Evolutionary conservation across 164 flowering plant genomes (phyloP).

Genomic region (Nymphaea thermarum): DNA sequence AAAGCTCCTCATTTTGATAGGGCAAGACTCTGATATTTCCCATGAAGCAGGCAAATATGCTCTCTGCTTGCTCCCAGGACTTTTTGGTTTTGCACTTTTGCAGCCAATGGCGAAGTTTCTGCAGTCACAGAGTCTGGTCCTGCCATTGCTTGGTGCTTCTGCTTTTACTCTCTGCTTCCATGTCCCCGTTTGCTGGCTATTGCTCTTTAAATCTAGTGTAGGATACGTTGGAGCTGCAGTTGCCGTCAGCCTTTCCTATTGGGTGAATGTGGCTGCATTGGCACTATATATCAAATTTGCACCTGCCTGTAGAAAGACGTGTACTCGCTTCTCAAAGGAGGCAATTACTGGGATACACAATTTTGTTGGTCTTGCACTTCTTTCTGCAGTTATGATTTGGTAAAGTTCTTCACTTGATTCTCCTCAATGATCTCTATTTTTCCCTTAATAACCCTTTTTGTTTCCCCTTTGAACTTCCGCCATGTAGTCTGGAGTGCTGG

Average conservation of each 20-base stretch:
- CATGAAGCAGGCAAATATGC: conserved; percentile 35
- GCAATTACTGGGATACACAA: conserved; percentile 38
- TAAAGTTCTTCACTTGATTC: conserved; percentile 3
- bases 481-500: conserved; percentile 70
- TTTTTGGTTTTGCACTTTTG: conserved; percentile 34
- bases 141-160: conserved; percentile 33
- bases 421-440: neutral
- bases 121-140: conserved; percentile 34
- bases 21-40: conserved; percentile 47
- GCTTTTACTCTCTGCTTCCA: conserved; percentile 21
- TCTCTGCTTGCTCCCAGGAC: conserved; percentile 32
- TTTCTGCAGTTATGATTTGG: conserved; percentile 87
- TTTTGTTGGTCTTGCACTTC: conserved; percentile 59
- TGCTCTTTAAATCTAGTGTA: conserved; percentile 34
- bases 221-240: conserved; percentile 22
- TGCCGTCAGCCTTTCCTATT: conserved; percentile 4
- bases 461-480: neutral
- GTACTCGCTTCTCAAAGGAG: conserved; percentile 45
- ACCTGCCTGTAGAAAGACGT: conserved; percentile 43
- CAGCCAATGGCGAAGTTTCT: conserved; percentile 32
- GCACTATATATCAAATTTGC: conserved; percentile 26
- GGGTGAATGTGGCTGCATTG: conserved; percentile 35
- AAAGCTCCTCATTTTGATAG: conserved; percentile 26
- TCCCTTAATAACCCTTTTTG: neutral
- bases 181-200: conserved; percentile 38